phyloP scores from a whole-genome alignment of 2,329 filamentous ascomycete species.

The Rhynchosporium secalis region DNA sequence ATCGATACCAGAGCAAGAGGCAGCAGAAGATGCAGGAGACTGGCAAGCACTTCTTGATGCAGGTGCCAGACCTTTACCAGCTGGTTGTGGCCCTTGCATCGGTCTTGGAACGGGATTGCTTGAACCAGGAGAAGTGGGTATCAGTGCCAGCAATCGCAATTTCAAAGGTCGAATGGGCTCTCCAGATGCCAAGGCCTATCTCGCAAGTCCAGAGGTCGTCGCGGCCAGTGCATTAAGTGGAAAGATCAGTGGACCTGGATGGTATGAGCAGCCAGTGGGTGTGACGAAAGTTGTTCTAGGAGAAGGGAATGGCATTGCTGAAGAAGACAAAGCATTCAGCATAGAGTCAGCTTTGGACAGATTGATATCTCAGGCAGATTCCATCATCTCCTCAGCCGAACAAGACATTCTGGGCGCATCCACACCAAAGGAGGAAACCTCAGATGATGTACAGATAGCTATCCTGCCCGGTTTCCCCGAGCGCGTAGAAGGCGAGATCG shows the following conservation, averaged over 20 bases:
- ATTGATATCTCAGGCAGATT: conserved; percentile 67
- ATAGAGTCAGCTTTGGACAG: conserved; percentile 72
- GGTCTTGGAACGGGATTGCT: conserved; percentile 76
- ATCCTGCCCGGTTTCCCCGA: conserved; percentile 86
- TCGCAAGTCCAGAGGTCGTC: conserved; percentile 87
- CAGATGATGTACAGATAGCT: conserved; percentile 55
- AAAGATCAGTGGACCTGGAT: conserved; percentile 72
- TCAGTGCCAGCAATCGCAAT: conserved; percentile 82
- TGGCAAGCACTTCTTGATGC: conserved; percentile 83
- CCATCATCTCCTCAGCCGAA: conserved; percentile 41
- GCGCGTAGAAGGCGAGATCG: conserved; percentile 78
- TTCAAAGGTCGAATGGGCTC: conserved; percentile 91
- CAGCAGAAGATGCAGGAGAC: conserved; percentile 77
- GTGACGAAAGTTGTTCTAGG: conserved; percentile 68
- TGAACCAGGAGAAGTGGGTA: conserved; percentile 82
- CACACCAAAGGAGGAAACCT: conserved; percentile 26
- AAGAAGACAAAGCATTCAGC: conserved; percentile 64
- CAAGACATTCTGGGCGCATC: conserved; percentile 36
- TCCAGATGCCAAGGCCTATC: conserved; percentile 77
- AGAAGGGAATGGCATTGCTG: conserved; percentile 66
- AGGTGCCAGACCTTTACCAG: conserved; percentile 69
- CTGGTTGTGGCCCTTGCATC: conserved; percentile 84
- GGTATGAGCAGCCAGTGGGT: conserved; percentile 71
- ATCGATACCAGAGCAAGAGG: conserved; percentile 72
- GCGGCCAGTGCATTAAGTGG: conserved; percentile 81